Conservation (phyloP, 192 early-diverging fungal genomes). For the Phlyctochytrium planicorne region DNA sequence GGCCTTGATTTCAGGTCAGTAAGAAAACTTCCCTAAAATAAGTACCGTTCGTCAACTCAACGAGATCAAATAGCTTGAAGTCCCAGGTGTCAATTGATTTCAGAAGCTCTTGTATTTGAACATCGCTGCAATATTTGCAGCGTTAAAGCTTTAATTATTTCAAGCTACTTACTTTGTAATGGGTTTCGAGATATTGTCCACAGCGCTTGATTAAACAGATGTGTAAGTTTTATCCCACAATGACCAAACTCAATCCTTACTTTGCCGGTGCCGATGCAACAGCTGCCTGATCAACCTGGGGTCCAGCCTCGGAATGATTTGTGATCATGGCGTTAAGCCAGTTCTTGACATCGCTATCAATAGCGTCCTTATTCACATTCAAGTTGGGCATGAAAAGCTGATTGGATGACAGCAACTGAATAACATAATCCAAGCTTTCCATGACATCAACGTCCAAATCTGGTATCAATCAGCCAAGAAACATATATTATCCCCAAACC, state of each 20-base stretch:
- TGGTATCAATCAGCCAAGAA: background rate
- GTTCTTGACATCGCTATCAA: constrained; percentile 44
- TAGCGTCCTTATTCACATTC: constrained; percentile 28
- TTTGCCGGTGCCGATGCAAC: too few relatives aligned
- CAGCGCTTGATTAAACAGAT: too few relatives aligned
- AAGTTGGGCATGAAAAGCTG: constrained; percentile 47
- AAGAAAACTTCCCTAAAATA: background rate
- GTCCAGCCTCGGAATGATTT: constrained; percentile 18
- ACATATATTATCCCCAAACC: constrained; percentile 11
- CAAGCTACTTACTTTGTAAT: too few relatives aligned
- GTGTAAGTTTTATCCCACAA: too few relatives aligned
- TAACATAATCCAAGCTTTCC: constrained; percentile 47
- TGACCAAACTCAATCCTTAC: too few relatives aligned
- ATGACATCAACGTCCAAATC: constrained; percentile 41
- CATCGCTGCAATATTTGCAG: background rate
- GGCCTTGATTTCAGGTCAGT: constrained; percentile 17
- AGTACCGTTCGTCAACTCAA: constrained; percentile 17
- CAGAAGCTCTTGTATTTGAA: constrained; percentile 23
- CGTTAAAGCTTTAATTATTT: background rate
- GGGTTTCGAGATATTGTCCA: too few relatives aligned
- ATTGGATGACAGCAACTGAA: constrained; percentile 47
- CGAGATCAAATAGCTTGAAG: constrained; percentile 45
- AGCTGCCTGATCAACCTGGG: background rate
- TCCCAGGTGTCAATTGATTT: constrained; percentile 34
- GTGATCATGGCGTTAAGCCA: constrained; percentile 45